These are phyloP conservation scores for Zizania palustris DNA, from an alignment of 202 grass and related monocot species.

Conservation along the genomic window DNA sequence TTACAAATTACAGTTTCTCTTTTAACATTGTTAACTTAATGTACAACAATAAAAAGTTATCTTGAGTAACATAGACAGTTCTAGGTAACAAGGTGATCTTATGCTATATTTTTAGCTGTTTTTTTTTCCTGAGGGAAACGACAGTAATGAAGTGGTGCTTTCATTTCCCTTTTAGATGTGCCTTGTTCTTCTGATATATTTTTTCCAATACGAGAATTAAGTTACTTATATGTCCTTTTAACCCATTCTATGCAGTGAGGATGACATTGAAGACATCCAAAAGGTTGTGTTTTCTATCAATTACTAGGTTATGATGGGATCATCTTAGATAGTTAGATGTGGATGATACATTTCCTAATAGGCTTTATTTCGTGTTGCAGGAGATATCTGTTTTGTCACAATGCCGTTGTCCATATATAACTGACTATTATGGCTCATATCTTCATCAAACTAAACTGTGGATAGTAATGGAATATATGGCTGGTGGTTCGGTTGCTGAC, in stretches of 20 bases:
- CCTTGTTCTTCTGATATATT: background rate
- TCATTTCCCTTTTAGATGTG: background rate
- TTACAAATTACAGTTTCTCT: too few relatives aligned
- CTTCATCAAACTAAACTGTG: constrained; percentile 98
- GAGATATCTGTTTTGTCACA: constrained; percentile 99
- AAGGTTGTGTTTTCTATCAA: constrained; percentile 61
- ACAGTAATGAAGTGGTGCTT: background rate
- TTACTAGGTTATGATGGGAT: constrained; percentile 30
- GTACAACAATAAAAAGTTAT: too few relatives aligned
- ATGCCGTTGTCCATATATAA: constrained; percentile 98
- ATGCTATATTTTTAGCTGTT: too few relatives aligned
- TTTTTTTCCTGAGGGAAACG: too few relatives aligned
- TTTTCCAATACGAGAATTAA: constrained; percentile 10
- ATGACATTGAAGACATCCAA: constrained; percentile 99
- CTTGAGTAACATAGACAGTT: too few relatives aligned
- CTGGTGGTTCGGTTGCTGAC: constrained; percentile 98
- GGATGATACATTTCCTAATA: constrained; percentile 36
- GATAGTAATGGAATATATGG: constrained; percentile 99
- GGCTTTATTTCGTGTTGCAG: constrained; percentile 51
- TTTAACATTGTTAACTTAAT: too few relatives aligned
- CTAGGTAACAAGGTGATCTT: too few relatives aligned
- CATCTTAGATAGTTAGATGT: constrained; percentile 36
- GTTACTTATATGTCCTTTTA: constrained; percentile 36
- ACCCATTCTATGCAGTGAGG: constrained; percentile 67
- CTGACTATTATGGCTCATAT: constrained; percentile 97